phyloP scores from a whole-genome alignment of 2,329 filamentous ascomycete genomes.

The Ophiostoma pallidulum region DNA sequence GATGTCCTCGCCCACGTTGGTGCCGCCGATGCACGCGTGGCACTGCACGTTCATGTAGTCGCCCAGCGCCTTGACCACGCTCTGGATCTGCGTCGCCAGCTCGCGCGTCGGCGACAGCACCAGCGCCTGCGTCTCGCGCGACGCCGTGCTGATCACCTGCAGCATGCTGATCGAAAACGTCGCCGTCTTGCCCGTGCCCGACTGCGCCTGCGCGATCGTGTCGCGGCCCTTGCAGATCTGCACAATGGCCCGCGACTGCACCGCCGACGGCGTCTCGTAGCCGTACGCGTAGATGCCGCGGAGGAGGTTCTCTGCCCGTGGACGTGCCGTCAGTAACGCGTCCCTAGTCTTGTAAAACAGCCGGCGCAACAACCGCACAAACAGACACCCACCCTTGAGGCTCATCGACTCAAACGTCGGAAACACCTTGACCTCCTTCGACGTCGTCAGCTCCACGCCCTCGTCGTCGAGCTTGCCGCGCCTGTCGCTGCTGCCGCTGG shows the following conservation, averaged over 20 bases:
- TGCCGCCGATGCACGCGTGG: constrained; percentile 96
- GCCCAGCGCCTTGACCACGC: constrained; percentile 97
- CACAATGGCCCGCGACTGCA: constrained; percentile 95
- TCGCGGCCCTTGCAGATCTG: constrained; percentile 99
- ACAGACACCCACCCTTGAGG: constrained; percentile 55
- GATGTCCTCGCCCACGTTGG: constrained; percentile 96
- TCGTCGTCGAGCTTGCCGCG: constrained; percentile 76
- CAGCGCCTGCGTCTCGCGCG: constrained; percentile 87
- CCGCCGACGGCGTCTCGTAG: constrained; percentile 94
- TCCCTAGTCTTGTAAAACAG: too few species aligned
- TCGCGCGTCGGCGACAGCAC: constrained; percentile 94
- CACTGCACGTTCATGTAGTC: constrained; percentile 99
- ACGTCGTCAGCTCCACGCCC: constrained; percentile 97
- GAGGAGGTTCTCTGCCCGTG: constrained; percentile 69
- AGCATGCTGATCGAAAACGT: constrained; percentile 96
- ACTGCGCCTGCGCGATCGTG: constrained; percentile 96
- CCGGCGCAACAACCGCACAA: background rate
- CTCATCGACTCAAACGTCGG: constrained; percentile 95
- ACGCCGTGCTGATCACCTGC: constrained; percentile 87
- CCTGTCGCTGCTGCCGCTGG: constrained; percentile 36
- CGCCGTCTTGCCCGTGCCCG: constrained; percentile 91
- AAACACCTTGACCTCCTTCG: constrained; percentile 92
- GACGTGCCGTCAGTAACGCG: background rate
- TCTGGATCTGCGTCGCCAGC: constrained; percentile 96
- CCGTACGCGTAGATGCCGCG: constrained; percentile 97